Evolutionary conservation across 371 early-diverging fungal genomes (phyloP), one percentile per base, ranked within the genome.

Genomic region (Funneliformis caledonium): DNA sequence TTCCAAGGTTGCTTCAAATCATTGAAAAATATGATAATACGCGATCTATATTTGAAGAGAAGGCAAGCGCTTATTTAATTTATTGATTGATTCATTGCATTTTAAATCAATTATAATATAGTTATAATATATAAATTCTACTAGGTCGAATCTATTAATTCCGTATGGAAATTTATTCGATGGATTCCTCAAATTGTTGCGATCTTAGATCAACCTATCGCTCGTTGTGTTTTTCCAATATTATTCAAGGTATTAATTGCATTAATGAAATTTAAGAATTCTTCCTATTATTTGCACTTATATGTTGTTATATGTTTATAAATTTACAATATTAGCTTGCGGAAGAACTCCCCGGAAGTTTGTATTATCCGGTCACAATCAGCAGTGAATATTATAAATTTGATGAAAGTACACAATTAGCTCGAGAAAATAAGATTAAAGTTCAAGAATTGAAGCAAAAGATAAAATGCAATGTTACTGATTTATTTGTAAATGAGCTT

Each of bases 101-200:
- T 16, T 56, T 52, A 52, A 16, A 16, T 16, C 12, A 16, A 47
- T 47, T 4, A 47, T 47, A 10, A 47, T 52, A 56, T 56, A n/a
- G 19, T 56, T 19, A 37, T 3, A 37, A 2, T 37, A 12, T 37
- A 7, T 42, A 68, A 19, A 42, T 68, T 68, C 12, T 65, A 9
- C 19, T 68, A 72, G 72, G 72, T 72, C 2, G 14, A 42, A 43
- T 48, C 72, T 11, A 22, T 72, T 72, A 26, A 26, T 8, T 47
- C 72, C 47, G 48, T 47, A 26, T 72, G 72, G 72, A 72, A 72
- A 48, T 72, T 72, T 47, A 72, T 72, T 26, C 72, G 72, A 43
- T 72, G 72, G 72, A 72, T 72, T 48, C 48, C 72, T 47, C 72
- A 72, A 26, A 72, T 72, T 48, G 72, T 72, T n/a, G 72, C 72